A percentile compares a stretch with the other conserved stretches of the same genome.
phyloP scores from a whole-genome alignment of 257 asterid genomes.

The Solanum chilense region DNA sequence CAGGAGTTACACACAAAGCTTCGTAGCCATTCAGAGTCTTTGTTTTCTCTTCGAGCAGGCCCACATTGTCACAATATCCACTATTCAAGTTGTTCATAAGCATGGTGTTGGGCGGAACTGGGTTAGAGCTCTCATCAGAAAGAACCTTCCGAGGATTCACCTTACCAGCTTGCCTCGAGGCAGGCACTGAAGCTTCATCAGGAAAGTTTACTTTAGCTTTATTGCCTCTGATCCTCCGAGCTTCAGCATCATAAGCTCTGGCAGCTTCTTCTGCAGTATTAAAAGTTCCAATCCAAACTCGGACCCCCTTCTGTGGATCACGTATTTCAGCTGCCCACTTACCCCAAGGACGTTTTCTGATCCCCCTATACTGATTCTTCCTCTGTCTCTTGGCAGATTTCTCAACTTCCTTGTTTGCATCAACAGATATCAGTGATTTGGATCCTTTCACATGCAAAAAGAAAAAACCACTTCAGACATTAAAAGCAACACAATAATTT shows the following conservation, averaged over 20 bases:
- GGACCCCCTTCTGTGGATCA: constrained; percentile 13
- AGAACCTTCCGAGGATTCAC: constrained; percentile 17
- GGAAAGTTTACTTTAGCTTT: constrained; percentile 27
- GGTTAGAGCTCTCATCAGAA: constrained; percentile 4
- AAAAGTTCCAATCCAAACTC: constrained; percentile 25
- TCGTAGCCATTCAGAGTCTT: constrained; percentile 21
- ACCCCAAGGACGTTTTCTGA: constrained; percentile 28
- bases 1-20: constrained; percentile 20
- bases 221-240: constrained; percentile 17
- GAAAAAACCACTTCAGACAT: not conserved
- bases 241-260: constrained; percentile 20
- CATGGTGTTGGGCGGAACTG: not conserved
- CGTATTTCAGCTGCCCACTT: constrained; percentile 31
- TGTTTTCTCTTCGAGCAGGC: constrained; percentile 47
- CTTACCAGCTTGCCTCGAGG: constrained; percentile 23
- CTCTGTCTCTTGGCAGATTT: constrained; percentile 37
- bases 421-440: constrained; percentile 2
- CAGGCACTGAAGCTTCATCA: constrained; percentile 11
- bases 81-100: not conserved
- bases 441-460: not conserved
- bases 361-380: constrained; percentile 19
- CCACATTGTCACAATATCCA: constrained; percentile 20
- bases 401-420: constrained; percentile 51
- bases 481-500: not conserved
- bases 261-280: constrained; percentile 91